Evolutionary conservation across 495 filamentous ascomycete species (phyloP).

Genomic region (Bathelium albidoporum): DNA sequence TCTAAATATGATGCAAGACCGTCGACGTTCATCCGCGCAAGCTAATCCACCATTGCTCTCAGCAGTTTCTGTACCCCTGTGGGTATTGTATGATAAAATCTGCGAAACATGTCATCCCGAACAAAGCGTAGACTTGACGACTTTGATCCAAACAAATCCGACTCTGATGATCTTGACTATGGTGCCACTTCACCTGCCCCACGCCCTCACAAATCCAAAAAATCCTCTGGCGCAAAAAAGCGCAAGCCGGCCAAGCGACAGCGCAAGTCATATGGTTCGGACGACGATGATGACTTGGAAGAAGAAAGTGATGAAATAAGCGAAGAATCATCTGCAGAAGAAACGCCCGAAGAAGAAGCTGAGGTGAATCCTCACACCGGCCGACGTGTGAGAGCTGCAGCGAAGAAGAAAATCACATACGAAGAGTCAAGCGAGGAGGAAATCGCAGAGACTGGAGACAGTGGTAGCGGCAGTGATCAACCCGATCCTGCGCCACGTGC

Average conservation of each 20-base stretch:
- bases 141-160: constrained; percentile 73
- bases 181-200: constrained; percentile 31
- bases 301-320: constrained; percentile 42
- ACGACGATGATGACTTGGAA: constrained; percentile 60
- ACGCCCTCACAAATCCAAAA: constrained; percentile 11
- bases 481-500: neutral
- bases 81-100: neutral
- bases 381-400: constrained; percentile 55
- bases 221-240: constrained; percentile 33
- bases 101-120: constrained; percentile 36
- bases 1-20: neutral
- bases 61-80: neutral
- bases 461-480: neutral
- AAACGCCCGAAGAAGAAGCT: constrained; percentile 52
- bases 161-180: constrained; percentile 76
- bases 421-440: constrained; percentile 33
- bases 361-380: constrained; percentile 59
- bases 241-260: constrained; percentile 40
- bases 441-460: constrained; percentile 26
- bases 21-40: neutral
- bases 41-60: neutral
- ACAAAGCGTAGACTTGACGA: constrained; percentile 62
- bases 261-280: constrained; percentile 35
- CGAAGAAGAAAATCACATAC: constrained; percentile 39
- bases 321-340: constrained; percentile 52